Base-by-base conservation (phyloP, 2,329 filamentous ascomycete species). In the Monosporascus sp. region DNA sequence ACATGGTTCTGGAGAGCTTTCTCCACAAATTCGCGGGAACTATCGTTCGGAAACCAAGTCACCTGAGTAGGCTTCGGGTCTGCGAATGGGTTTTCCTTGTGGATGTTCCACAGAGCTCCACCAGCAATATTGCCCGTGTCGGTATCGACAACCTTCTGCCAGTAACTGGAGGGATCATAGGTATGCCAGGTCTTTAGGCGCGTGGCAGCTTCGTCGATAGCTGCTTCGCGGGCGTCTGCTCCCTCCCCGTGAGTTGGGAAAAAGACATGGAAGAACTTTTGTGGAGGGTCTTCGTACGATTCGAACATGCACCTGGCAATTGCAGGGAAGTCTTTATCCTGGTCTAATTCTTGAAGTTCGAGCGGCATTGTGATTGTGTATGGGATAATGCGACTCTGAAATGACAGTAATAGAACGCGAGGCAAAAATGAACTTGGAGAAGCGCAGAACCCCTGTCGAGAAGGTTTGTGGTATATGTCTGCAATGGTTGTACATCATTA, bases 1-100 rank as follows among this genome's bases (percentile, higher is more conserved):
- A 2, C 36, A 45, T 60, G 55, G 3, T 46, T 58, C 14, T 50
- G 41, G 3, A 65, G 22, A 2, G 45, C 53, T 35, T 64, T 41
- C 53, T 65, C 64, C 2, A 52, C 62, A 22, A 60, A 65, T 0
- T 31, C 18, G 11, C 62, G 62, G 4, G 62, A 58, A 2, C 60
- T 51, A 18, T 60, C 65, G 41, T 70, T 60, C 0, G 68, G 69
- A 43, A 66, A 70, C 69, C 68, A 70, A 11, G 61, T 62, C 9
- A 62, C 66, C 24, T 62, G 52, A 27, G 50, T 8, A 11, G 50
- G 25, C 1, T 53, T 11, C 1, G 53, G 50, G 1, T 57, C 24
- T 4, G 56, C 56, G 45, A 66, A 70, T 0, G 65, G 67, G 50
- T 68, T 64, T 20, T 63, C 59, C 14, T 61, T 50, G 53, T 65